Base-by-base conservation (phyloP, 257 asterid genomes). In the Fraxinus americana region DNA sequence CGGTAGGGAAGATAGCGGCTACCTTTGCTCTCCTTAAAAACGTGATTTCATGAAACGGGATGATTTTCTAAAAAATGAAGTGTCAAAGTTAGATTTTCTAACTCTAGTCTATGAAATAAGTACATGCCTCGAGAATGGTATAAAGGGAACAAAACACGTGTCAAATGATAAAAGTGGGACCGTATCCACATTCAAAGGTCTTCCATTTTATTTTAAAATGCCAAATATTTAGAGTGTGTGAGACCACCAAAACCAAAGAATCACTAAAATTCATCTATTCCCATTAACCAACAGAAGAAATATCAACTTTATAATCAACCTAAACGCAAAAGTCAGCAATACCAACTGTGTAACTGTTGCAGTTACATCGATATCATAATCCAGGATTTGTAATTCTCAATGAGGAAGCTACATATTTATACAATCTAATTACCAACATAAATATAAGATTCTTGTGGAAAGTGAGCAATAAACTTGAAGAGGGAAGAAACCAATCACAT, bases 1-100 rank as follows among this genome's bases (percentile, higher is more conserved):
- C 98, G 27, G 98, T 93, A 8, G 98, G 98, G 82, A 96, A 93
- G 76, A 96, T 91, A 63, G 92, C 98, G n/a, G 93, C 98, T 77
- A 94, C 90, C 80, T 90, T 96, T 34, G 99, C 98, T 86, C 97
- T 90, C 82, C 88, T 87, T 70, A 96, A 90, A 21, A 91, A 83
- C 76, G 98, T 92, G 86, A 93, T 77, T 87, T 92, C 97, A 73
- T 78, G 86, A 84, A 92, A 90, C 69, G 91, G 91, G 75, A 96
- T 96, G 70, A 92, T 85, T 90, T 88, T 96, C 99, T 96, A 78
- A 35, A 79, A 79, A 36, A 38, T 36, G 76, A 48, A 77, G 14
- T 19, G 68, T 59, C 39, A 70, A 78, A n/a, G 61, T 48, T 45
- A 78, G 6, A 79, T 71, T 67, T 23, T 36, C 41, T 36, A 36